Evolutionary conservation across 2,329 filamentous ascomycete species (phyloP).

Genomic region (Aspergillus aculeatus): DNA sequence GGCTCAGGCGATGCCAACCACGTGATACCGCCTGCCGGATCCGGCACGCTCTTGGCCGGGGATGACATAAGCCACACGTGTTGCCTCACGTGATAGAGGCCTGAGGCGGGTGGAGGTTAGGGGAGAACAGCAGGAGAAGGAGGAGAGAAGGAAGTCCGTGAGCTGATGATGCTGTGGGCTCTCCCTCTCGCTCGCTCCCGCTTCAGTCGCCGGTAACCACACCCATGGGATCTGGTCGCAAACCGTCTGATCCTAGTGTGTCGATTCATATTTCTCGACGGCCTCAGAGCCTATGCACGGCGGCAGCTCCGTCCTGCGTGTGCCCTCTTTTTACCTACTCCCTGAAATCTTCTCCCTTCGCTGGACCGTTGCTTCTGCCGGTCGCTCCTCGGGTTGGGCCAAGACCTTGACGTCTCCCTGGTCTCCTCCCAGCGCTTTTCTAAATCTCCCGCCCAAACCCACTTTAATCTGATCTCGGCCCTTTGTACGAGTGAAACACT

Average conservation of each 20-base stretch:
- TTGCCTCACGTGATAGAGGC: conserved; percentile 16
- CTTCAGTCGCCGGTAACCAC: conserved; percentile 21
- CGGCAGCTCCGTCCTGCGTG: conserved; percentile 31
- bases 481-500: conserved; percentile 13
- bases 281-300: conserved; percentile 32
- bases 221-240: conserved; percentile 26
- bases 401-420: conserved; percentile 34
- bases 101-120: conserved; percentile 15
- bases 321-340: conserved; percentile 19
- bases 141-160: conserved; percentile 11
- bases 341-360: conserved; percentile 5
- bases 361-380: conserved; percentile 26
- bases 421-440: conserved; percentile 8
- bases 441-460: conserved; percentile 19
- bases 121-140: no score
- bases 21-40: conserved; percentile 19
- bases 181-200: conserved; percentile 16
- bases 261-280: conserved; percentile 25
- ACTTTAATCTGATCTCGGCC: conserved; percentile 14
- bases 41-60: background rate
- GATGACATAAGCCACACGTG: conserved; percentile 19
- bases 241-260: conserved; percentile 20
- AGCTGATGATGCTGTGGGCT: conserved; percentile 17
- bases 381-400: conserved; percentile 30
- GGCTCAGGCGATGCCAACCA: conserved; percentile 4